Evolutionary conservation across 805 yeast species (phyloP), one percentile per base, ranked within the genome.

Genomic region (Wickerhamiella hasegawae): DNA sequence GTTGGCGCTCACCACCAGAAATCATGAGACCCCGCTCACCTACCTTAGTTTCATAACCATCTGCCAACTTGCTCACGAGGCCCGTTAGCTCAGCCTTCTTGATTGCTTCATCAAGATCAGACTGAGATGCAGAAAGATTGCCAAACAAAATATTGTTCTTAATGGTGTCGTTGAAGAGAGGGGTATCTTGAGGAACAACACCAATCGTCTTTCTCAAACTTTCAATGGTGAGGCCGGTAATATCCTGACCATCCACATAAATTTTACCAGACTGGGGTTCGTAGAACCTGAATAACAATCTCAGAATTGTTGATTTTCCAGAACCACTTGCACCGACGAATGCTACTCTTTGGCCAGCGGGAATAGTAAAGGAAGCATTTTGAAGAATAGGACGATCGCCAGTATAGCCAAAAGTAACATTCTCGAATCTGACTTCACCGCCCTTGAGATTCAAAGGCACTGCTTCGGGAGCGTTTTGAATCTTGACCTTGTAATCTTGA

Each of bases 1-100:
- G 63, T 58, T 90, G 98, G 54, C 90, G 85, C 54, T 90, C 98
- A 41, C 98, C 98, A n/a, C 98, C 98, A 18, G 95, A 83, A 32
- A 90, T 85, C 98, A 90, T 90, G 68, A 90, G 68, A n/a, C 98
- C 98, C 4, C 66, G 65, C 55, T 90, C 98, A 33, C 98, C 98
- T 14, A 90, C 98, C 39, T 81, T 64, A 0, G 97, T 90, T 20
- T 77, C 63, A 28, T 69, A 62, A 1, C 96, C 95, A 11, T 80
- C 79, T 0, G 98, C 97, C 32, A 90, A 57, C 30, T 75, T 80
- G 4, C 54, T 45, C 12, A 87, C 65, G 32, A 87, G 59, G 18
- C 58, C 54, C 41, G 69, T 69, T 41, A 87, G 63, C 47, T 79
- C 75, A 3, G 94, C 94, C 47, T 71, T 69, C 27, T 62, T 54